phyloP scores from a whole-genome alignment of 2,329 filamentous ascomycete genomes.

The Colletotrichum higginsianum region DNA sequence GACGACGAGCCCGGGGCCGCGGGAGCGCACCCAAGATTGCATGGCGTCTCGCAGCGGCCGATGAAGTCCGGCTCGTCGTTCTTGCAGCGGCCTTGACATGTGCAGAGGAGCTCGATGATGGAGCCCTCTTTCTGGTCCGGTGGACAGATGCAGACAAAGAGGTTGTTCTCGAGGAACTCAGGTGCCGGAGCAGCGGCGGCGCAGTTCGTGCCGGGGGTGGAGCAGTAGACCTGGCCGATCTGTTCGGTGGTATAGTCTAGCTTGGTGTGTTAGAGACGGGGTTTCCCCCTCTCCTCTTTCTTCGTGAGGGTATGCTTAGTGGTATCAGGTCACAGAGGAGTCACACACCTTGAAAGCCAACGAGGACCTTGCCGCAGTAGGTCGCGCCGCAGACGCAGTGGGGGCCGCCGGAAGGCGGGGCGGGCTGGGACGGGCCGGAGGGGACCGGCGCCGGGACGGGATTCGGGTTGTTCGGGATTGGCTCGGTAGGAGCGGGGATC shows the following conservation, averaged over 20 bases:
- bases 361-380: conserved; percentile 57
- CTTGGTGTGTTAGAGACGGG: background rate
- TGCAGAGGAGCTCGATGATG: conserved; percentile 55
- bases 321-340: background rate
- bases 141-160: conserved; percentile 58
- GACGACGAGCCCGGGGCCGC: conserved; percentile 6
- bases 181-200: conserved; percentile 49
- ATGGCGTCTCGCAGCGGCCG: conserved; percentile 57
- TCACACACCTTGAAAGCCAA: conserved; percentile 43
- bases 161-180: conserved; percentile 48
- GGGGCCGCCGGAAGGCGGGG: conserved; percentile 47
- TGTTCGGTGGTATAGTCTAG: conserved; percentile 46
- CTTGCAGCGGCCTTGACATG: conserved; percentile 56
- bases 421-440: conserved; percentile 17
- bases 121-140: conserved; percentile 52
- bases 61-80: conserved; percentile 57
- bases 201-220: conserved; percentile 54
- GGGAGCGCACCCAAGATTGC: conserved; percentile 51
- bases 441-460: conserved; percentile 12
- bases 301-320: background rate
- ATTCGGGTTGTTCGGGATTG: conserved; percentile 30
- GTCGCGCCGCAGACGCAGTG: conserved; percentile 60
- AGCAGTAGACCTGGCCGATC: conserved; percentile 55
- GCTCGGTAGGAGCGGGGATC: conserved; percentile 12
- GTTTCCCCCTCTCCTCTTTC: background rate